A percentile compares a stretch with the other conserved stretches of the same genome.
phyloP scores from a whole-genome alignment of 2,329 filamentous ascomycete species.

The Claviceps quebecensis region DNA sequence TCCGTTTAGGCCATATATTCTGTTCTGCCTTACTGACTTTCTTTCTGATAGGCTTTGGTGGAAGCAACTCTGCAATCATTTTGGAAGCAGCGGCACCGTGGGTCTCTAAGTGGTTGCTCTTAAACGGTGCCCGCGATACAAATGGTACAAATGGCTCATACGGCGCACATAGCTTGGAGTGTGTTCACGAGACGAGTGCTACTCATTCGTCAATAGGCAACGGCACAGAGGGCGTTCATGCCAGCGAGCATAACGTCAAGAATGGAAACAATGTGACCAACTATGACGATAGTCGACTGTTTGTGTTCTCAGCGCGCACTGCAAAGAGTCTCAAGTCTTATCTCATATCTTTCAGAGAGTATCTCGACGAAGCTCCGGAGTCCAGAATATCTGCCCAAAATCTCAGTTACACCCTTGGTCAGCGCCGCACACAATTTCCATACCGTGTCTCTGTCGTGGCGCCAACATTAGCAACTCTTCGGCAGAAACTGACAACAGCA shows the following conservation, averaged over 20 bases:
- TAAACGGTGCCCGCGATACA: background rate
- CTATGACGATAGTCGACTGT: slow-evolving; percentile 4
- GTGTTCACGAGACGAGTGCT: background rate
- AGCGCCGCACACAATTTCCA: slow-evolving; percentile 14
- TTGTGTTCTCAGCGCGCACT: slow-evolving; percentile 8
- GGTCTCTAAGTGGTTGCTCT: background rate
- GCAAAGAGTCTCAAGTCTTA: slow-evolving; percentile 9
- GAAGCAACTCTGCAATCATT: slow-evolving; percentile 12
- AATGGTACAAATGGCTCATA: background rate
- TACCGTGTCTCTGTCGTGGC: slow-evolving; percentile 9
- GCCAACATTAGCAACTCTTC: slow-evolving; percentile 14
- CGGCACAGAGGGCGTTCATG: background rate
- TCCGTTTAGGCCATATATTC: background rate
- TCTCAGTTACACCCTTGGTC: slow-evolving; percentile 16
- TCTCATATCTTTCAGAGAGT: slow-evolving; percentile 11
- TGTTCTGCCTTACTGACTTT: slow-evolving; percentile 3
- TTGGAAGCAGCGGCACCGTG: slow-evolving; percentile 2
- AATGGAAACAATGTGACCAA: background rate
- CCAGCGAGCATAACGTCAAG: background rate
- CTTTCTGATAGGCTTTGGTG: slow-evolving; percentile 8
- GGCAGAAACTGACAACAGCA: slow-evolving; percentile 6
- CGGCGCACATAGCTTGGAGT: background rate
- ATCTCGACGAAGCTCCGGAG: slow-evolving; percentile 7
- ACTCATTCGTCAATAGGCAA: background rate
- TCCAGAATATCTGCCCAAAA: slow-evolving; percentile 6